Conservation (phyloP, 2,329 filamentous ascomycete species). For the Lachnellula subtilissima region DNA sequence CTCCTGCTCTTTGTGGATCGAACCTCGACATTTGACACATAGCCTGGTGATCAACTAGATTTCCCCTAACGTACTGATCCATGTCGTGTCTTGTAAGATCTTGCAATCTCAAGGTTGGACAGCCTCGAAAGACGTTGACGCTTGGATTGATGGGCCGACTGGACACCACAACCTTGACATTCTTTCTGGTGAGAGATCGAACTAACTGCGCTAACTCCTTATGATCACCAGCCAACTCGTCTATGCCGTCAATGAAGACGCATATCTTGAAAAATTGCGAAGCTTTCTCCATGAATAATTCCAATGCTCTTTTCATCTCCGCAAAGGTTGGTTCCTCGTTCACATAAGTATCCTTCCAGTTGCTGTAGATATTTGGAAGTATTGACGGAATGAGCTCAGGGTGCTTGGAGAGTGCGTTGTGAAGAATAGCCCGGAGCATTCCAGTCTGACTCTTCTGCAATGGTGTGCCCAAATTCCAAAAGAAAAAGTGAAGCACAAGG, state of each 20-base stretch:
- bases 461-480: constrained; percentile 20
- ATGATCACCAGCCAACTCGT: constrained; percentile 7
- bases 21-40: constrained; percentile 1
- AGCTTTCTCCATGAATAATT: neutral
- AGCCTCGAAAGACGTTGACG: constrained; percentile 13
- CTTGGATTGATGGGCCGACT: constrained; percentile 20
- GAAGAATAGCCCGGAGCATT: constrained; percentile 19
- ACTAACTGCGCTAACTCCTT: neutral
- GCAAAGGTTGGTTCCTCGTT: neutral
- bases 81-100: constrained; percentile 23
- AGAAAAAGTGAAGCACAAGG: constrained; percentile 13
- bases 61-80: constrained; percentile 13
- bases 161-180: neutral
- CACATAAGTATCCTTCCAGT: neutral
- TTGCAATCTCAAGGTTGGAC: constrained; percentile 18
- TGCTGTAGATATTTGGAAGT: neutral
- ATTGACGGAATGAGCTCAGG: constrained; percentile 3
- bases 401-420: constrained; percentile 9
- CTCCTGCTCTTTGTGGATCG: neutral
- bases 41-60: constrained; percentile 8
- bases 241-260: constrained; percentile 20
- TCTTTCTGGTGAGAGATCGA: neutral
- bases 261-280: constrained; percentile 6
- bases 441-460: constrained; percentile 25
- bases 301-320: neutral